Base-by-base conservation (phyloP, 192 early-diverging fungal species). In the Lobulomyces angularis region DNA sequence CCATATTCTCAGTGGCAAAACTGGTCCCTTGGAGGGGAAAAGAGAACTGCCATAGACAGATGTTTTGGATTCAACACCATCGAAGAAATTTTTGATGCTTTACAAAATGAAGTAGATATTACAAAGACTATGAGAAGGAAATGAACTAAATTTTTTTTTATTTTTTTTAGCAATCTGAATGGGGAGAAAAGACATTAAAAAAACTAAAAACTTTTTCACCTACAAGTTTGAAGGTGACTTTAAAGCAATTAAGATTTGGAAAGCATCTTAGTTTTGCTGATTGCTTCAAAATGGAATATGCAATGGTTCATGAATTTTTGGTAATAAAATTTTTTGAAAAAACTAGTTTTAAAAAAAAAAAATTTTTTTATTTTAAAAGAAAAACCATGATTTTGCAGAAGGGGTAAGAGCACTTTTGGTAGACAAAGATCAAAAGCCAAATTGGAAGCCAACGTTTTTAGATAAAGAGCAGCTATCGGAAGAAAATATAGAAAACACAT, bases 201-300 rank as follows among this genome's bases (percentile, higher is more conserved):
- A 59, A 51, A 20, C 51, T 98, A 27, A 49, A 62, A 25, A 46
- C 37, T 17, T 71, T 85, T 62, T 90, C 87, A 16, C 94, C 94
- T 3, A 84, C 81, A 7, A 84, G 82, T 24, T 67, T 93, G 53
- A 88, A 88, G 58, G 77, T 96, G 5, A 86, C 90, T 4, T 64
- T 95, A 19, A 71, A 74, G 47, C 80, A 86, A 65, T 64, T 97
- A 41, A 71, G 88, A 8, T 57, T 63, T 8, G 92, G 90, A 14
- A 55, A 52, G 27, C 51, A 69, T 9, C 42, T 76, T 45, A 56
- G 67, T 19, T 80, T 99, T 58, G 70, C 71, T 14, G 67, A 80
- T 45, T 88, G 86, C 40, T 86, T 96, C 58, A 50, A 69, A 32
- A 77, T 88, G 72, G 95, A 99, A 58, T 84, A 82, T 48, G 65